These are phyloP conservation scores for Lactarius trivialis DNA, from an alignment of 768 basidiomycete species.

Conservation along the genomic window DNA sequence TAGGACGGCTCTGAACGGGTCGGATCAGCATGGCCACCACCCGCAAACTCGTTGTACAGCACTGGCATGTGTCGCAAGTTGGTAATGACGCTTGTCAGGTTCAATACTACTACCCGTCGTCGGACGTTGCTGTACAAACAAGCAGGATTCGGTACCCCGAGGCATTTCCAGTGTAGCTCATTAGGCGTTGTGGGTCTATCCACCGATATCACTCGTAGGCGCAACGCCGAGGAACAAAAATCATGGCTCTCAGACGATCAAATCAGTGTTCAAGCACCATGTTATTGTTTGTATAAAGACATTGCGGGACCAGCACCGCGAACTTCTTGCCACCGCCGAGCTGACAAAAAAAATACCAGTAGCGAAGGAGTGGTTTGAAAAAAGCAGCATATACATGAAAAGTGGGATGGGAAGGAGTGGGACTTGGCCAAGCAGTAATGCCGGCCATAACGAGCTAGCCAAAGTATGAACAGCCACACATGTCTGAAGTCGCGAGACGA, in stretches of 20 bases:
- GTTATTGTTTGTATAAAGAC: conserved; percentile 2
- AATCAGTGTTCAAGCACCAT: neutral
- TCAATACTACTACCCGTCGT: too few species aligned
- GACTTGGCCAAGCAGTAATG: neutral
- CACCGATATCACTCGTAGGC: neutral
- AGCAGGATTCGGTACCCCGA: too few species aligned
- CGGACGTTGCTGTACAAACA: too few species aligned
- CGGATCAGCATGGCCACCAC: too few species aligned
- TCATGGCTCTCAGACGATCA: neutral
- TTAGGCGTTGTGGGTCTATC: too few species aligned
- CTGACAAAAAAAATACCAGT: conserved; percentile 5
- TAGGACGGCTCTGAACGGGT: too few species aligned
- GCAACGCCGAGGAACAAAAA: neutral
- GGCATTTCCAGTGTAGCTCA: too few species aligned
- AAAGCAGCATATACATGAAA: conserved; percentile 9
- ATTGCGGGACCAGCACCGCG: conserved; percentile 16
- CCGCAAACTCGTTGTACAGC: too few species aligned
- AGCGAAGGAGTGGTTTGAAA: neutral
- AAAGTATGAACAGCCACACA: conserved; percentile 15
- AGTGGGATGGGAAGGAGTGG: neutral
- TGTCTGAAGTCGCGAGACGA: neutral
- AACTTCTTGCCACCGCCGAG: conserved; percentile 3
- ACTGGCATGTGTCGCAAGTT: too few species aligned
- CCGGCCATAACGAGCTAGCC: conserved; percentile 6
- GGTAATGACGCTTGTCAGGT: too few species aligned